These are phyloP conservation scores for Corymbia citriodora DNA, from an alignment of 441 rosid species.

Conservation along the genomic window DNA sequence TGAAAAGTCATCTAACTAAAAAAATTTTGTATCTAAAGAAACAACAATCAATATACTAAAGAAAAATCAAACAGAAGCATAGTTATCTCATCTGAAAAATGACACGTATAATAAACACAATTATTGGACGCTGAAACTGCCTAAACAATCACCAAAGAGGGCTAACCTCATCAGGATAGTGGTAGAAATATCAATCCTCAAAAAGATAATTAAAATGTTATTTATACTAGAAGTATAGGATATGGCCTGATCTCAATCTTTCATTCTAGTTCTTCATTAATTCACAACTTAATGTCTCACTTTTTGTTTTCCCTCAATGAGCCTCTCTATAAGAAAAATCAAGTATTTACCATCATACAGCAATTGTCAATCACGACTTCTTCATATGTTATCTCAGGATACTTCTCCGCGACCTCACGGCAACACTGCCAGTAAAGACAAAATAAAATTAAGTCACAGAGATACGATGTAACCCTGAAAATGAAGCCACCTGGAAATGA, in stretches of 20 bases:
- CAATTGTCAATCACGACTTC: constrained; percentile 99
- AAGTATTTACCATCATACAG: constrained; percentile 87
- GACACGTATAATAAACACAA: background rate
- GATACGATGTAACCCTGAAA: background rate
- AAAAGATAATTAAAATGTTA: background rate
- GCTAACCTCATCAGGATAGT: background rate
- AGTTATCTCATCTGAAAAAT: background rate
- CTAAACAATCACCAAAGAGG: background rate
- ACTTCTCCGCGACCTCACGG: constrained; percentile 90
- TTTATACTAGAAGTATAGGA: background rate
- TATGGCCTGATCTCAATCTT: background rate
- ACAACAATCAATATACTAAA: background rate
- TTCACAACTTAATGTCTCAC: background rate
- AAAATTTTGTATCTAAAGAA: background rate
- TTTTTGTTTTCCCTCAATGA: background rate
- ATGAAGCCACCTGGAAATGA: background rate
- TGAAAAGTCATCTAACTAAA: background rate
- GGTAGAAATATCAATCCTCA: background rate
- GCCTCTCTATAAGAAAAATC: background rate
- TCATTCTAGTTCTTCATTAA: background rate
- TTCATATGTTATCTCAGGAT: constrained; percentile 92
- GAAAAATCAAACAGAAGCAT: background rate
- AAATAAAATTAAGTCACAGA: constrained; percentile 1
- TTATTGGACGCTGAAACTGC: background rate
- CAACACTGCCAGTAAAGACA: constrained; percentile 60